Base-by-base conservation (phyloP, 208 protist species). In the Crithidia brevicula region DNA sequence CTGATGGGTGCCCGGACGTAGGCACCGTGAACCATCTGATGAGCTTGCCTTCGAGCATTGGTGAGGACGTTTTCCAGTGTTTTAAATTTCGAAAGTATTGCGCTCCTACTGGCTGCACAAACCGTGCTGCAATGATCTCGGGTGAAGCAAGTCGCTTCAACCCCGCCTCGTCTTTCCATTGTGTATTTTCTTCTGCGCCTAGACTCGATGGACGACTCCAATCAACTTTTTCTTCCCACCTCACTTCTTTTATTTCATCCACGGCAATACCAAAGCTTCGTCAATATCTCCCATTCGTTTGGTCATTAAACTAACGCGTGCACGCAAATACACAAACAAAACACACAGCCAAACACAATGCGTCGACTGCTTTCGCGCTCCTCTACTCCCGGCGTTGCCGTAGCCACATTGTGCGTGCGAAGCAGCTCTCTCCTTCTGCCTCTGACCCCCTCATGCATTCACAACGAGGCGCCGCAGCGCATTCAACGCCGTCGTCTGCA, bases 401-500 rank as follows among this genome's bases (percentile, higher is more conserved):
- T 33, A 36, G 6, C 54, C 13, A 38, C 42, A 20, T 28, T 33
- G 23, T 62, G 56, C 20, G 40, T 36, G 33, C 27, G 38, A 36
- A 62, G 56, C 40, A 38, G 25, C 36, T 20, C 23, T 28, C 36
- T 22, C 9, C 4, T 22, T 10, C 54, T 62, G 20, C 15, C 40
- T 13, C 3, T 16, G 22, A 13, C 4, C 16, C 40, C 11, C 22
- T 15, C 20, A 4, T 40, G 36, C 36, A 40, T 40, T 7, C 36
- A 40, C 10, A 0, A 13, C 36, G 36, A 13, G 8, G 8, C 10
- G 8, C 10, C 25, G 22, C n/a, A 18, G 11, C 36, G 4, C 0
- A 43, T 34, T 2, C 58, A 50, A 27, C 34, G 61, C 27, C 61
- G 60, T 20, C 16, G 25, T 10, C 30, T 62, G 46, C 60, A 68